These are phyloP conservation scores for Aspergillus aculeatus DNA, from an alignment of 2,329 filamentous ascomycete genomes.

Conservation along the genomic window DNA sequence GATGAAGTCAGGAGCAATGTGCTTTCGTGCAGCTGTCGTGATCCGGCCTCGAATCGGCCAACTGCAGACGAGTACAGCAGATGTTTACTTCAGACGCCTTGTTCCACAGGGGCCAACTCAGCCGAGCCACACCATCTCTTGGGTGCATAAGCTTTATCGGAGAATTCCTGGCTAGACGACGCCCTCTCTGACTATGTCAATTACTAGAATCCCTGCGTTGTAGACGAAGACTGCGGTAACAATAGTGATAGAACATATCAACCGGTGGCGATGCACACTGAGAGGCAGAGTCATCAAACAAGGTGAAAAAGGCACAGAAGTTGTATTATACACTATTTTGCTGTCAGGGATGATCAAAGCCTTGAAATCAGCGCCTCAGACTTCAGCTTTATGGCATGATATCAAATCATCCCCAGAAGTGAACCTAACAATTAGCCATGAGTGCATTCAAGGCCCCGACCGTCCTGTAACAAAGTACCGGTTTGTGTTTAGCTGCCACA, in stretches of 20 bases:
- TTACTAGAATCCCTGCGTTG: not conserved
- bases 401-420: not conserved
- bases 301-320: not conserved
- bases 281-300: not conserved
- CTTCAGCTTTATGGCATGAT: conserved; percentile 6
- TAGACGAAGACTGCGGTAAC: too few species aligned
- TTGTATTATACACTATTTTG: conserved; percentile 3
- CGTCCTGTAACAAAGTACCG: not conserved
- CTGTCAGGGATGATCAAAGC: not conserved
- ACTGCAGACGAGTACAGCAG: conserved; percentile 14
- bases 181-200: not conserved
- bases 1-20: conserved; percentile 4
- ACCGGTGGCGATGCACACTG: not conserved
- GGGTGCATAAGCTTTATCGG: conserved; percentile 10
- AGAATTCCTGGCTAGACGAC: conserved; percentile 9
- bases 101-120: conserved; percentile 18
- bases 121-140: conserved; percentile 13
- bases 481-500: conserved; percentile 5
- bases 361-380: conserved; percentile 10
- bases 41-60: conserved; percentile 12
- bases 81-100: conserved; percentile 11
- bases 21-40: conserved; percentile 1
- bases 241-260: not conserved
- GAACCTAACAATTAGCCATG: conserved; percentile 16
- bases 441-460: conserved; percentile 12